phyloP scores from a whole-genome alignment of 2,329 filamentous ascomycete species.

The Colletotrichum eleusines region DNA sequence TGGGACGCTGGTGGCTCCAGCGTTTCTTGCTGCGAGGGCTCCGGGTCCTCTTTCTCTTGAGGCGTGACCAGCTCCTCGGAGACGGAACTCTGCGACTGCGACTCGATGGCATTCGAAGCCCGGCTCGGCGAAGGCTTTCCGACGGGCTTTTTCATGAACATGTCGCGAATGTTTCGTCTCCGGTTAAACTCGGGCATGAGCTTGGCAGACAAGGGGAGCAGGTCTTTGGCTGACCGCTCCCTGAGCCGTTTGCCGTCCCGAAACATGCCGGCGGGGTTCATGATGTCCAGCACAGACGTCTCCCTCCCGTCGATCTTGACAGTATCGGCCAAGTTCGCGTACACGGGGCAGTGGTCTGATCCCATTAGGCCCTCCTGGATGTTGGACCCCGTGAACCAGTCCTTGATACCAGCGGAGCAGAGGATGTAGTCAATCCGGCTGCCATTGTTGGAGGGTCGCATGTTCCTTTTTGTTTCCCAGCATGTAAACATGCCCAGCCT shows the following conservation, averaged over 20 bases:
- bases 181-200: constrained; percentile 90
- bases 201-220: constrained; percentile 82
- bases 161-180: constrained; percentile 88
- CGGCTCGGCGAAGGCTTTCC: constrained; percentile 40
- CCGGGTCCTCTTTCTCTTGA: constrained; percentile 6
- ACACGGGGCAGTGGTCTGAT: constrained; percentile 97
- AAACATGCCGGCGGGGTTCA: constrained; percentile 84
- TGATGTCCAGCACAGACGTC: constrained; percentile 73
- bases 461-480: constrained; percentile 95
- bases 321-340: constrained; percentile 75
- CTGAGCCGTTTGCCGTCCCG: constrained; percentile 72
- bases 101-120: not conserved
- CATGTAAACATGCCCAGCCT: constrained; percentile 95
- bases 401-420: constrained; percentile 81
- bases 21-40: constrained; percentile 4
- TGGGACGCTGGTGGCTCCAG: constrained; percentile 17
- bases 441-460: constrained; percentile 94
- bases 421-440: constrained; percentile 94
- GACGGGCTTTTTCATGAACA: constrained; percentile 78
- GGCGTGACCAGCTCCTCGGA: not conserved
- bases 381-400: constrained; percentile 83
- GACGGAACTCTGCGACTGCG: not conserved
- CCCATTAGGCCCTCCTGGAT: constrained; percentile 96
- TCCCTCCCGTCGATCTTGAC: constrained; percentile 65
- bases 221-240: constrained; percentile 75